Base-by-base conservation (phyloP, 2,329 filamentous ascomycete genomes). In the Fusarium zealandicum region DNA sequence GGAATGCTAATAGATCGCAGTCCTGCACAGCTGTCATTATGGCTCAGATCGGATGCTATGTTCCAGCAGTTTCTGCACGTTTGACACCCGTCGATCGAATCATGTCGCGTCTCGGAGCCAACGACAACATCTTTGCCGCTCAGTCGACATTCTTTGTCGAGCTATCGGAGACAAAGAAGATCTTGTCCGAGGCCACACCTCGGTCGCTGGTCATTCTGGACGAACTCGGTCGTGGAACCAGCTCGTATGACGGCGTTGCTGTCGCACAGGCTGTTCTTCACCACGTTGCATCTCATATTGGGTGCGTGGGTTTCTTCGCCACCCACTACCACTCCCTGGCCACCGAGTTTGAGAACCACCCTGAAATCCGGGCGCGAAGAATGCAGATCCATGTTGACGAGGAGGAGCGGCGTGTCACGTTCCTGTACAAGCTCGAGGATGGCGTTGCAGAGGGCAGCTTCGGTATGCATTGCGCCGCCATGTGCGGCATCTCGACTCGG, bases 61-160 rank as follows among this genome's bases (percentile, higher is more conserved):
- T 99, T 1, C 95, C 95, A 1, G 93, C 92, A 54, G 80, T 83
- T 14, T 91, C 87, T 3, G 95, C 95, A 1, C 86, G 83, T 3
- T 81, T 99, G 37, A 98, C 93, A 0, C 93, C 95, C 0, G 87
- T 96, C 3, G 95, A 99, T 72, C 90, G 95, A 48, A 98, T 99
- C 79, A 99, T 99, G 95, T 98, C 93, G 9, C 91, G 95, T 38
- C 85, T 99, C 0, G 95, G 95, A 9, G 95, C 95, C 40, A 96
- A 98, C 69, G 95, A 99, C 84, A 98, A 98, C 74, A 99, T 99
- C 67, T 98, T 99, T 71, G 95, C 93, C 1, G 91, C 93, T 0
- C 95, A 99, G 73, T 96, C 91, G 12, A 99, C 95, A 3, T 99
- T 99, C 80, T 98, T 99, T 70, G 93, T 99, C 22, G 95, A 99